phyloP scores from a whole-genome alignment of 176 grass and related monocot genomes.

The Dactylis glomerata region DNA sequence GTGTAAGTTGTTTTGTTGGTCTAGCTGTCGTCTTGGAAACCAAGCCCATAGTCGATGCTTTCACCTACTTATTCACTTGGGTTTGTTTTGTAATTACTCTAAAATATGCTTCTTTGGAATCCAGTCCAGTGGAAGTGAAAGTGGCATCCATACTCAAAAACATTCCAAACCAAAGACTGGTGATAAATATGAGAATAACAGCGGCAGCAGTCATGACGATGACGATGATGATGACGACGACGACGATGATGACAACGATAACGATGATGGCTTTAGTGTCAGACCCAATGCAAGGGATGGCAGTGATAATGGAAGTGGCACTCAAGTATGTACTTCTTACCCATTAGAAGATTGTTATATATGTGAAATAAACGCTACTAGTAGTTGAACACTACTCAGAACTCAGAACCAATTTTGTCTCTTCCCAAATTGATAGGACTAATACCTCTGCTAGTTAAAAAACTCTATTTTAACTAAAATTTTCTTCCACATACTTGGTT shows the following conservation, averaged over 20 bases:
- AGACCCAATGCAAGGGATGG: conserved; percentile 65
- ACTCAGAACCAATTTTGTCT: background rate
- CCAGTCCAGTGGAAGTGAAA: conserved; percentile 96
- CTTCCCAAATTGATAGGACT: background rate
- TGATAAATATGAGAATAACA: conserved; percentile 54
- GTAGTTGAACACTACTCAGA: background rate
- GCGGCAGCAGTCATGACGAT: conserved; percentile 45
- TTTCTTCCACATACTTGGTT: background rate
- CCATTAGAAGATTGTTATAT: background rate
- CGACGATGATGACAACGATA: conserved; percentile 36
- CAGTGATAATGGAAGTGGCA: conserved; percentile 92
- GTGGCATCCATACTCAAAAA: conserved; percentile 77
- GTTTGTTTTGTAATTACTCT: conserved; percentile 14
- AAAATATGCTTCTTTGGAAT: conserved; percentile 32
- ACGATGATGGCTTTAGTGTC: conserved; percentile 50
- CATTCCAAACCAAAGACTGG: conserved; percentile 46
- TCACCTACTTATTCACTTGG: background rate
- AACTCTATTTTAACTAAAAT: background rate
- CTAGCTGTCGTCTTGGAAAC: conserved; percentile 16
- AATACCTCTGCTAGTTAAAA: background rate
- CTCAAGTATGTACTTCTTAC: conserved; percentile 57
- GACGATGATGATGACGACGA: conserved; percentile 7
- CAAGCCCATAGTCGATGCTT: background rate
- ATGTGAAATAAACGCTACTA: conserved; percentile 8
- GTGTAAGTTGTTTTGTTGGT: conserved; percentile 59